These are phyloP conservation scores for Eragrostis curvula DNA, from an alignment of 176 grass and related monocot species.

Conservation along the genomic window DNA sequence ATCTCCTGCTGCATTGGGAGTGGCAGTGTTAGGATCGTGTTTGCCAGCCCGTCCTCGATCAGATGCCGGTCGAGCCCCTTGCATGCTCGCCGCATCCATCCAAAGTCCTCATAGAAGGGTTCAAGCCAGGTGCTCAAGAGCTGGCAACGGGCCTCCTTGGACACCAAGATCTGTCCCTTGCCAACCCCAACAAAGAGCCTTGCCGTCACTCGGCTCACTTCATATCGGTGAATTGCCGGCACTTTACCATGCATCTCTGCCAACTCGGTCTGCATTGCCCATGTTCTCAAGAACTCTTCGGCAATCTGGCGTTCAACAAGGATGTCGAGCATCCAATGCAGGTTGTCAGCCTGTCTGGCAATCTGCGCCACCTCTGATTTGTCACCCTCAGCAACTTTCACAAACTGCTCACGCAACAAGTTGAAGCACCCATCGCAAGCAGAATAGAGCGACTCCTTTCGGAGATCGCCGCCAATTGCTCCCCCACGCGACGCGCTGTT, in stretches of 20 bases:
- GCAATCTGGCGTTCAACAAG: conserved; percentile 95
- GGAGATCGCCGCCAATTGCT: conserved; percentile 67
- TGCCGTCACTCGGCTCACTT: conserved; percentile 84
- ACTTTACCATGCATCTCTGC: conserved; percentile 73
- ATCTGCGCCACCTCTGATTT: conserved; percentile 62
- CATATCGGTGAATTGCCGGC: conserved; percentile 87
- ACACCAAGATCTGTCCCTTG: conserved; percentile 92
- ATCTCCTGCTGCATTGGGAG: conserved; percentile 87
- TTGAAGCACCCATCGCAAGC: conserved; percentile 81
- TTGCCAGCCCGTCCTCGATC: conserved; percentile 89
- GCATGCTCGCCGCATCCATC: conserved; percentile 92
- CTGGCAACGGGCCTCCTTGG: conserved; percentile 82
- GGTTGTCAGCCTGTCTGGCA: conserved; percentile 88
- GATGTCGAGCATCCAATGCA: conserved; percentile 96
- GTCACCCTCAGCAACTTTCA: conserved; percentile 52
- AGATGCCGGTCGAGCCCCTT: conserved; percentile 93
- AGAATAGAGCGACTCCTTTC: conserved; percentile 91
- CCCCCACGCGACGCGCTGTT: conserved; percentile 60
- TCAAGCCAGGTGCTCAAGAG: conserved; percentile 88
- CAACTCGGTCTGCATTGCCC: conserved; percentile 78
- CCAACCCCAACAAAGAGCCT: conserved; percentile 87
- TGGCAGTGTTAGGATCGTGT: conserved; percentile 87
- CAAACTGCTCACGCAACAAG: conserved; percentile 72
- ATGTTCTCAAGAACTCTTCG: conserved; percentile 84
- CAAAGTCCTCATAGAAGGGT: conserved; percentile 95